phyloP scores from a whole-genome alignment of 768 basidiomycete species.

The Tylopilus vinaceipallidus region DNA sequence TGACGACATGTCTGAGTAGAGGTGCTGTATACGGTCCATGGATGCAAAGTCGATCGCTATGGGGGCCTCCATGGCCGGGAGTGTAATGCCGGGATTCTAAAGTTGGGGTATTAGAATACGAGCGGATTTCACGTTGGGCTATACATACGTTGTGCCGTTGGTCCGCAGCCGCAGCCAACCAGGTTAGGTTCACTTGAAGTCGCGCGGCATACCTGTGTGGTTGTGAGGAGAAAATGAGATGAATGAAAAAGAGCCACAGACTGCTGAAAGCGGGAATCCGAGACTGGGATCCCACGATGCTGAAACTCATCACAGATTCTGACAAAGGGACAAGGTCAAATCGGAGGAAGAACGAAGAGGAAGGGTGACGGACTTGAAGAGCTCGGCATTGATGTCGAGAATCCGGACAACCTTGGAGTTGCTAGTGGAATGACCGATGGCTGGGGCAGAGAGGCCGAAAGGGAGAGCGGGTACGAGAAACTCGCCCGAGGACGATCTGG shows the following conservation, averaged over 20 bases:
- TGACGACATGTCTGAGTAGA: conserved; percentile 59
- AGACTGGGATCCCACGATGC: conserved; percentile 42
- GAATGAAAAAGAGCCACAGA: conserved; percentile 35
- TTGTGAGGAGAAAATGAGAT: conserved; percentile 12
- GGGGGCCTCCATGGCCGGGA: conserved; percentile 59
- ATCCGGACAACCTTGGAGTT: conserved; percentile 53
- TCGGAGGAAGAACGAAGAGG: not conserved
- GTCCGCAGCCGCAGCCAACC: conserved; percentile 70
- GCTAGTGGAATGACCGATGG: conserved; percentile 6
- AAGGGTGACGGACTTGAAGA: conserved; percentile 52
- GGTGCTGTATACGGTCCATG: conserved; percentile 59
- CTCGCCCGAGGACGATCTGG: conserved; percentile 28
- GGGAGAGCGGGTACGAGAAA: conserved; percentile 31
- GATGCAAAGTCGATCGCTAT: conserved; percentile 49
- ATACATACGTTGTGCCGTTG: conserved; percentile 47
- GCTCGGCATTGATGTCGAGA: conserved; percentile 65
- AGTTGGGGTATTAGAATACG: conserved; percentile 3
- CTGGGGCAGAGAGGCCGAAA: conserved; percentile 17
- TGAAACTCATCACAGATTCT: conserved; percentile 67
- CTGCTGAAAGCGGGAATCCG: conserved; percentile 57
- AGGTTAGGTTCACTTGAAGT: conserved; percentile 68
- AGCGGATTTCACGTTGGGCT: not conserved
- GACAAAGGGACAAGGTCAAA: conserved; percentile 5
- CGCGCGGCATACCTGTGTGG: conserved; percentile 52
- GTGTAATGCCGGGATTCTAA: conserved; percentile 36